Conservation (phyloP, 164 flowering plant genomes). For the Vitis riparia region DNA sequence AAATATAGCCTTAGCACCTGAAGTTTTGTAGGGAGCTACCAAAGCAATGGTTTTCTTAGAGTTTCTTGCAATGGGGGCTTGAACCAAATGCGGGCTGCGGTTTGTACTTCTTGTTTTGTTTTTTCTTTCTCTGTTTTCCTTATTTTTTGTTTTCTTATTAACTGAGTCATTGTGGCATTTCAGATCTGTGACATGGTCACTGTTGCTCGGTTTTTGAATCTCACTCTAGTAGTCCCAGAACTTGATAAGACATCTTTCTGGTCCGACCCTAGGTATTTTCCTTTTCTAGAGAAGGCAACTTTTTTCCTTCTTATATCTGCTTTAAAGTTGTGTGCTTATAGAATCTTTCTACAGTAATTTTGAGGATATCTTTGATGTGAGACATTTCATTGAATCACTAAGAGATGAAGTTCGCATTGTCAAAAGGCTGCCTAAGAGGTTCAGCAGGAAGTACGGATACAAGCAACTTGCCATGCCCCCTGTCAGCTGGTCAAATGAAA, state of each 20-base stretch:
- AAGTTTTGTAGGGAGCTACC: conserved; percentile 70
- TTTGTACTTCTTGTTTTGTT: conserved; percentile 30
- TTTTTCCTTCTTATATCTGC: background rate
- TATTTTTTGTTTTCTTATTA: background rate
- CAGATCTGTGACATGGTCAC: conserved; percentile 99
- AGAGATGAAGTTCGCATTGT: conserved; percentile 88
- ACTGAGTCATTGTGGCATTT: conserved; percentile 17
- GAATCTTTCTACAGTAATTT: conserved; percentile 63
- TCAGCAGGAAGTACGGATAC: conserved; percentile 45
- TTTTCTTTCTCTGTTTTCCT: background rate
- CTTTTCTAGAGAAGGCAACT: background rate
- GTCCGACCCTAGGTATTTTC: conserved; percentile 86
- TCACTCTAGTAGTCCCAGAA: conserved; percentile 92
- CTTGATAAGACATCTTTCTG: conserved; percentile 97
- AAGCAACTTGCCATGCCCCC: conserved; percentile 75
- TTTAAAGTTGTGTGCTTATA: conserved; percentile 2
- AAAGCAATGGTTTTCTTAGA: conserved; percentile 86
- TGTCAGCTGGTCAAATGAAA: conserved; percentile 96
- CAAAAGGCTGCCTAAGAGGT: conserved; percentile 77
- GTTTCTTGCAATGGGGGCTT: conserved; percentile 98
- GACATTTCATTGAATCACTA: conserved; percentile 81
- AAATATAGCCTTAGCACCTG: background rate
- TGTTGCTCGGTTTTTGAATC: conserved; percentile 84
- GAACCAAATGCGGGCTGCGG: conserved; percentile 99
- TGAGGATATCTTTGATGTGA: conserved; percentile 86